Conservation (phyloP, 2,329 filamentous ascomycete genomes). For the Alternaria viburni region DNA sequence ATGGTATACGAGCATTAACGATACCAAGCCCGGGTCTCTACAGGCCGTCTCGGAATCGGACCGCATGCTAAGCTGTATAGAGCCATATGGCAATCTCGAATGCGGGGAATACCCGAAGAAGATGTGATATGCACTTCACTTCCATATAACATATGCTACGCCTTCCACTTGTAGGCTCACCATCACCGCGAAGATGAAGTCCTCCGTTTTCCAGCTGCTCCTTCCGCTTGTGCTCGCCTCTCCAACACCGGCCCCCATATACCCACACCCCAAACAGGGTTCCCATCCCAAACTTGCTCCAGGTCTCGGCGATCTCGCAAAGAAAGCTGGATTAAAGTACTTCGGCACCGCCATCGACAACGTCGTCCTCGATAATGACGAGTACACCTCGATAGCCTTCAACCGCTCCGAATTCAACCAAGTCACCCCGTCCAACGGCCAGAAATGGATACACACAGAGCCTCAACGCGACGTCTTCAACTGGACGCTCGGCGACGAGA, state of each 20-base stretch:
- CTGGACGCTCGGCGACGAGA: slow-evolving; percentile 62
- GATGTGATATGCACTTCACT: background rate
- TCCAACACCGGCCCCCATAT: slow-evolving; percentile 14
- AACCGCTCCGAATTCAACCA: slow-evolving; percentile 67
- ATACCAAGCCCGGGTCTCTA: background rate
- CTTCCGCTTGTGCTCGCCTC: slow-evolving; percentile 26
- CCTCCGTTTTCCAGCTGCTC: slow-evolving; percentile 20
- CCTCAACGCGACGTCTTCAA: slow-evolving; percentile 63
- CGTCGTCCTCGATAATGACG: slow-evolving; percentile 53
- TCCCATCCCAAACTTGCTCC: slow-evolving; percentile 16
- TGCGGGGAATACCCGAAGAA: background rate
- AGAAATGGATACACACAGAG: slow-evolving; percentile 70
- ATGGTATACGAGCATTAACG: background rate
- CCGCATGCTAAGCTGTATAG: background rate
- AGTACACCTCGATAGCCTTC: slow-evolving; percentile 63
- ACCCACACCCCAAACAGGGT: background rate
- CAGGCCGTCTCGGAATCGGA: background rate
- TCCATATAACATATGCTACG: background rate
- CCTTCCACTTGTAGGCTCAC: background rate
- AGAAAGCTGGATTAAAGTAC: slow-evolving; percentile 61
- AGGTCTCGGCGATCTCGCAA: slow-evolving; percentile 60
- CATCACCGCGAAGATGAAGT: slow-evolving; percentile 32
- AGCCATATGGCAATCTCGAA: background rate
- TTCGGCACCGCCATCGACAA: slow-evolving; percentile 67
- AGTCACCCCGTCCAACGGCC: slow-evolving; percentile 68